Conservation (phyloP, 176 grass and related monocot species). For the Raddia guianensis region DNA sequence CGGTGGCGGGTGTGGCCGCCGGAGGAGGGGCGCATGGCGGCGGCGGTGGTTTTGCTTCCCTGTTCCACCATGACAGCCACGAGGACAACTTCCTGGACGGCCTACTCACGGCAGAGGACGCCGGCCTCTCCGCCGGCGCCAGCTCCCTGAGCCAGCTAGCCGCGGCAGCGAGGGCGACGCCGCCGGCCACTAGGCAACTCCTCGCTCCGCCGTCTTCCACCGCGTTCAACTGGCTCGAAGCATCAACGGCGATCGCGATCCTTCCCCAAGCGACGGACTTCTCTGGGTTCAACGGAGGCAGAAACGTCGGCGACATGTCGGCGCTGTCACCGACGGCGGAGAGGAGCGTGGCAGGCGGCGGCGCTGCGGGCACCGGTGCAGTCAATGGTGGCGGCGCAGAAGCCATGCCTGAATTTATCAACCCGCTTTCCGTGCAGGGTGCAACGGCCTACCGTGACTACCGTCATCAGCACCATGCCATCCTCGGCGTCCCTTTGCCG, state of each 20-base stretch:
- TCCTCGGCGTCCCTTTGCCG: conserved; percentile 20
- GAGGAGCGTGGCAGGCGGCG: background rate
- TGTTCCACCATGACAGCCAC: conserved; percentile 59
- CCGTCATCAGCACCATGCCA: conserved; percentile 33
- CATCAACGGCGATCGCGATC: conserved; percentile 12
- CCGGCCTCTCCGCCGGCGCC: conserved; percentile 37
- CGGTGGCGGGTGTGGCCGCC: background rate
- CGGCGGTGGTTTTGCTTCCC: conserved; percentile 41
- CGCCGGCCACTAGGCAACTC: conserved; percentile 32
- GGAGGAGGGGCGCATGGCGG: background rate
- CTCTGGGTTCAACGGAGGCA: conserved; percentile 25
- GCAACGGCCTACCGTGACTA: conserved; percentile 18
- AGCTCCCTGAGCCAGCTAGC: conserved; percentile 37
- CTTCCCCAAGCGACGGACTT: conserved; percentile 53
- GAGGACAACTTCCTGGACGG: conserved; percentile 75
- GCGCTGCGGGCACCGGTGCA: conserved; percentile 6
- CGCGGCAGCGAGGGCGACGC: conserved; percentile 31
- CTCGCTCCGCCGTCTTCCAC: conserved; percentile 35
- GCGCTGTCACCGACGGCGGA: conserved; percentile 27
- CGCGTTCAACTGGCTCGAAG: conserved; percentile 58
- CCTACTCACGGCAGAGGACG: conserved; percentile 49
- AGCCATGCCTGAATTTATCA: conserved; percentile 48
- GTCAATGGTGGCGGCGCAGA: conserved; percentile 34
- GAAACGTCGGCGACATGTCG: conserved; percentile 24
- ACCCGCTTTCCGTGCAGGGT: conserved; percentile 33